A percentile compares a stretch with the other conserved stretches of the same genome.
phyloP scores from a whole-genome alignment of 106 monocot genomes.

The Apostasia ramifera region DNA sequence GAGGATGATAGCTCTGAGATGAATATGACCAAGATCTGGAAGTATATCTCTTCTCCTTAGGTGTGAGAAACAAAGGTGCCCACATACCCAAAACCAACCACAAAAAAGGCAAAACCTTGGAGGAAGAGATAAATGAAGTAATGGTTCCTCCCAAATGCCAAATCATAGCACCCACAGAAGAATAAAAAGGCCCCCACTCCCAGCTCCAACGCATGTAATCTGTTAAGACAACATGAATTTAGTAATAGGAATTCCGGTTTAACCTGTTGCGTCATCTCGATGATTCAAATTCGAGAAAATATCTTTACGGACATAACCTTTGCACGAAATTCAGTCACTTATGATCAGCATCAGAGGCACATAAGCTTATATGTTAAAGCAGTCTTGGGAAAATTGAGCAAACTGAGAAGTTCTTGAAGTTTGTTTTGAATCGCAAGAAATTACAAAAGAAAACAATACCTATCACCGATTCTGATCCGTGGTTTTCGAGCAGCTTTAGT shows the following conservation, averaged over 20 bases:
- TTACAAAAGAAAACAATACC: conserved; percentile 2
- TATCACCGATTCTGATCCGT: conserved; percentile 25
- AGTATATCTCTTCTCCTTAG: background rate
- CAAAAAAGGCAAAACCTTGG: conserved; percentile 30
- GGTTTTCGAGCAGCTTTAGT: conserved; percentile 14
- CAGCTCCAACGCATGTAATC: conserved; percentile 26
- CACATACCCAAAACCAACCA: conserved; percentile 27
- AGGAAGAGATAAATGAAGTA: conserved; percentile 29
- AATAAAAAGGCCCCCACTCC: conserved; percentile 29
- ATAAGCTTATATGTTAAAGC: no score
- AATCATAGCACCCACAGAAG: conserved; percentile 36
- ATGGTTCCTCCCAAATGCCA: conserved; percentile 23
- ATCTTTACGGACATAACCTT: no score
- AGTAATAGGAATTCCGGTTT: background rate
- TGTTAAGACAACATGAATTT: background rate
- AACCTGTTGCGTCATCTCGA: no score
- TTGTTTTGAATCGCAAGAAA: no score
- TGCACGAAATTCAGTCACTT: no score
- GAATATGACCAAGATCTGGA: background rate
- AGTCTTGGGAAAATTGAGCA: no score
- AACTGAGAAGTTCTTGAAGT: no score
- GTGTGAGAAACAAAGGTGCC: conserved; percentile 16
- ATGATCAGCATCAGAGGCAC: no score
- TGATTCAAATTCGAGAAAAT: no score
- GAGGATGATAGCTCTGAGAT: no score